Conservation (phyloP, 257 asterid species). For the Nicotiana tabacum region DNA sequence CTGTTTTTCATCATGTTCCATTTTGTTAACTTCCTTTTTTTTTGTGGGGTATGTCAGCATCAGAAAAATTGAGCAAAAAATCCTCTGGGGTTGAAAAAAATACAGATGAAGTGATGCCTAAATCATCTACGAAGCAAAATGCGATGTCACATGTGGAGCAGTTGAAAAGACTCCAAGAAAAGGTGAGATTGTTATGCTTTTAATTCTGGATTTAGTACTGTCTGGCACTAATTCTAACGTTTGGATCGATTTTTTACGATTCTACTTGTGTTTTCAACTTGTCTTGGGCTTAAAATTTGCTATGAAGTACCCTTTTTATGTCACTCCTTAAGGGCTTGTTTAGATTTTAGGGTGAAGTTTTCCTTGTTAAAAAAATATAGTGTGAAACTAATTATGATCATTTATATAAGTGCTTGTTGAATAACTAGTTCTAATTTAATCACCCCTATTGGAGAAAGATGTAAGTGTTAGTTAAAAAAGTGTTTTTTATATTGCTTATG, state of each 20-base stretch:
- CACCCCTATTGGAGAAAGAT: neutral
- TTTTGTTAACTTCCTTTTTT: neutral
- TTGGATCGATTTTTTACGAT: too few relatives aligned
- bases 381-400: too few relatives aligned
- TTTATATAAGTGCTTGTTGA: neutral
- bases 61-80: neutral
- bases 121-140: constrained; percentile 36
- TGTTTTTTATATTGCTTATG: neutral
- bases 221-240: too few relatives aligned
- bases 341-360: too few relatives aligned
- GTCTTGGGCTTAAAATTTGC: too few relatives aligned
- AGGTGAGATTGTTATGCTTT: constrained; percentile 28
- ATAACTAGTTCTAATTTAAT: neutral
- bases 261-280: too few relatives aligned
- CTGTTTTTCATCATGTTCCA: neutral
- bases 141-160: constrained; percentile 51
- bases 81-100: neutral
- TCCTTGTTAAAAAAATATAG: too few relatives aligned
- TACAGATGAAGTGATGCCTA: neutral
- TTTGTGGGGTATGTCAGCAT: neutral
- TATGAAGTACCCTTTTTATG: too few relatives aligned
- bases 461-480: neutral
- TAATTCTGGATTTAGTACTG: neutral
- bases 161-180: constrained; percentile 55
- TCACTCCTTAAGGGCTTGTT: too few relatives aligned